Evolutionary conservation across 345 rosid species (phyloP).

Genomic region (Aquilaria malaccensis): DNA sequence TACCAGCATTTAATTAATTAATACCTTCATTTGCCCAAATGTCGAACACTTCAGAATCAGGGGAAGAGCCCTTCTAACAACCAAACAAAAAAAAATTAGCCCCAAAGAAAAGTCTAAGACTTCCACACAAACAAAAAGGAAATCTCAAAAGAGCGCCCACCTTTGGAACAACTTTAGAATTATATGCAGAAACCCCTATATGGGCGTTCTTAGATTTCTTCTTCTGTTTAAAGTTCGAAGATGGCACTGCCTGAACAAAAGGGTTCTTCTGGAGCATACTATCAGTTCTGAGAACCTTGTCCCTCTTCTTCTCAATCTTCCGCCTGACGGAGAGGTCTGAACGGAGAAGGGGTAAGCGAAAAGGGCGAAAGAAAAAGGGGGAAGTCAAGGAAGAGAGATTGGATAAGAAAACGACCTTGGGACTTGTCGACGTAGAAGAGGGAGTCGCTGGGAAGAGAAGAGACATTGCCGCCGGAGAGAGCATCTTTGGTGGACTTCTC

Average conservation of each 20-base stretch:
- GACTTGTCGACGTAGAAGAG: constrained; percentile 74
- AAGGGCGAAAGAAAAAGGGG: not conserved
- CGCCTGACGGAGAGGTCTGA: constrained; percentile 69
- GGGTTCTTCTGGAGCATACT: constrained; percentile 69
- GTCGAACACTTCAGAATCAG: constrained; percentile 47
- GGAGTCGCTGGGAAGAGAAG: constrained; percentile 52
- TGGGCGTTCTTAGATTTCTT: constrained; percentile 22
- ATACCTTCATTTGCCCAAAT: constrained; percentile 68
- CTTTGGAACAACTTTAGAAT: constrained; percentile 25
- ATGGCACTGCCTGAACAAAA: constrained; percentile 57
- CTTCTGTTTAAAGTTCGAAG: constrained; percentile 38
- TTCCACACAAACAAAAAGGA: not conserved
- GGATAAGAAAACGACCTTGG: constrained; percentile 31
- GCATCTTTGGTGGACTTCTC: constrained; percentile 79
- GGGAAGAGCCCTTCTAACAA: constrained; percentile 28
- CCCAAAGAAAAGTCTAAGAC: not conserved
- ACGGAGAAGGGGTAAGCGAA: not conserved
- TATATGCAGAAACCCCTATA: constrained; percentile 7
- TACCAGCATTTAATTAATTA: not conserved
- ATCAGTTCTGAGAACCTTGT: constrained; percentile 58
- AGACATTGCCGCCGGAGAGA: constrained; percentile 77
- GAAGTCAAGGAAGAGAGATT: not conserved
- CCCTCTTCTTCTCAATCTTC: constrained; percentile 79
- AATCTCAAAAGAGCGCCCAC: constrained; percentile 21
- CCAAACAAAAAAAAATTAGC: constrained; percentile 9